Conservation (phyloP, 495 filamentous ascomycete species). For the Cladorrhinum samala region DNA sequence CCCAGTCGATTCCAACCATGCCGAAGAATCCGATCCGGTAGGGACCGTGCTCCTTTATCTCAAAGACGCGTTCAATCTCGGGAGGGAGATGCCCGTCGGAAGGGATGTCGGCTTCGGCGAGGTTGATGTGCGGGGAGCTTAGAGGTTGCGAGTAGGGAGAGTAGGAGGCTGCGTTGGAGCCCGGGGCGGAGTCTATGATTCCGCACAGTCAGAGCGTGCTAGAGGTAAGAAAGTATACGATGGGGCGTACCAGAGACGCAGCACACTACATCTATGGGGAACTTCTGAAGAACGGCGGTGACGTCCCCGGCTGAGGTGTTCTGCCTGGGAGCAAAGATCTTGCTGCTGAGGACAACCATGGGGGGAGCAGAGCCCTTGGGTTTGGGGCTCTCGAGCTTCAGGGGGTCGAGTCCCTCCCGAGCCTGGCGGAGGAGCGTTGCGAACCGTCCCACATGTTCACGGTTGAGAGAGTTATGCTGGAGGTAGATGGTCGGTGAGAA, state of each 20-base stretch:
- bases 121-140: neutral
- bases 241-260: neutral
- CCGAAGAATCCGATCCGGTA: constrained; percentile 1
- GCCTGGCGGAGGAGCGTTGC: neutral
- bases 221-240: neutral
- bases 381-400: neutral
- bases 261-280: constrained; percentile 2
- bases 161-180: neutral
- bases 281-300: neutral
- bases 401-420: neutral
- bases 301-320: neutral
- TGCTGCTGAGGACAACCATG: constrained; percentile 1
- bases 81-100: neutral
- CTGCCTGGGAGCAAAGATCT: neutral
- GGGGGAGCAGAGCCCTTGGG: neutral
- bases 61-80: neutral
- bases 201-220: no score
- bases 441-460: neutral
- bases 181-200: neutral
- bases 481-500: no score
- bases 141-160: neutral
- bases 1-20: constrained; percentile 1
- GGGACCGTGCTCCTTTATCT: neutral
- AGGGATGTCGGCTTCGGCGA: neutral
- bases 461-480: neutral